phyloP scores from a whole-genome alignment of 2,329 filamentous ascomycete genomes.

The Monilinia laxa region DNA sequence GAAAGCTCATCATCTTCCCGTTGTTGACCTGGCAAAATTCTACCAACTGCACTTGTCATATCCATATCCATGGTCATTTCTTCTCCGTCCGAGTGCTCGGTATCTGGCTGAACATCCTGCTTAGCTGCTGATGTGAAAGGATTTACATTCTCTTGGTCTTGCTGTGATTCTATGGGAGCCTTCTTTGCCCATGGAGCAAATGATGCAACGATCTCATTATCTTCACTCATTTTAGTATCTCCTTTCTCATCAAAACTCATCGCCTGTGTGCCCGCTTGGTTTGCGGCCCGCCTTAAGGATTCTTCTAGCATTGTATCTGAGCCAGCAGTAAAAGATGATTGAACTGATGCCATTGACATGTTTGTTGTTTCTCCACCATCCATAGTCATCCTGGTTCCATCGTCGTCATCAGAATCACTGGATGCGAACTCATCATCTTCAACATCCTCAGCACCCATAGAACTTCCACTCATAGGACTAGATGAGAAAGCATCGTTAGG shows the following conservation, averaged over 20 bases:
- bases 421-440: constrained; percentile 51
- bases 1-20: constrained; percentile 60
- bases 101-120: constrained; percentile 29
- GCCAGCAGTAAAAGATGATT: constrained; percentile 57
- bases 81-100: constrained; percentile 33
- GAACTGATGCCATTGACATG: constrained; percentile 62
- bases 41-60: constrained; percentile 55
- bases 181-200: constrained; percentile 73
- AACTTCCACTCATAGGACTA: constrained; percentile 70
- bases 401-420: constrained; percentile 61
- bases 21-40: constrained; percentile 45
- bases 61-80: constrained; percentile 59
- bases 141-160: constrained; percentile 52
- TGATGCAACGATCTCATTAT: constrained; percentile 71
- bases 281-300: constrained; percentile 71
- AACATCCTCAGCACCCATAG: constrained; percentile 46
- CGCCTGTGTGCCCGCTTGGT: constrained; percentile 72
- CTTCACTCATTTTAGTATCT: constrained; percentile 51
- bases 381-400: constrained; percentile 78
- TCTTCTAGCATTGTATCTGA: constrained; percentile 76
- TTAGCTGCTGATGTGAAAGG: constrained; percentile 45
- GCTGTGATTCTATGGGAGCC: constrained; percentile 38
- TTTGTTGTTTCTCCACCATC: constrained; percentile 68
- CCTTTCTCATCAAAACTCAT: constrained; percentile 55
- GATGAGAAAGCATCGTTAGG: constrained; percentile 69